A percentile compares a stretch with the other conserved stretches of the same genome.
These are phyloP conservation scores for Penicillium sp. DNA, from an alignment of 2,329 filamentous ascomycete species.

Conservation along the genomic window DNA sequence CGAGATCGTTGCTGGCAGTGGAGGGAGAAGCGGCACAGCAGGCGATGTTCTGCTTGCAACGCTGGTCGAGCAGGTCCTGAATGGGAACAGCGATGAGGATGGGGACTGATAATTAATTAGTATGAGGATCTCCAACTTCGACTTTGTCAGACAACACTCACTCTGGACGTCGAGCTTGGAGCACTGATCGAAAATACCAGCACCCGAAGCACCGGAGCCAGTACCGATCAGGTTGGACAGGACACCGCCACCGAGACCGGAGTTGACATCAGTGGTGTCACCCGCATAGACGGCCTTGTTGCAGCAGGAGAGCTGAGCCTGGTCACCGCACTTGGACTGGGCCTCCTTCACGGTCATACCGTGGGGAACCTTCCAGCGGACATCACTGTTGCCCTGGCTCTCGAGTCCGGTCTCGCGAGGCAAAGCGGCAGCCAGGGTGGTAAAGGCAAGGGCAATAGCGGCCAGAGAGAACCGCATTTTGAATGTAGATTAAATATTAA, in stretches of 20 bases:
- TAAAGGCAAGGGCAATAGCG: conserved; percentile 32
- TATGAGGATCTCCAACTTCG: no score
- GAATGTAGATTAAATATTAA: conserved; percentile 27
- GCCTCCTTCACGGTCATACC: conserved; percentile 35
- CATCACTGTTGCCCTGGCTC: conserved; percentile 1
- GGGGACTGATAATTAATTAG: no score
- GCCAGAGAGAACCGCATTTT: conserved; percentile 39
- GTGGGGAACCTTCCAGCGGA: conserved; percentile 22
- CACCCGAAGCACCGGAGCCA: conserved; percentile 31
- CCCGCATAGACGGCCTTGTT: conserved; percentile 37
- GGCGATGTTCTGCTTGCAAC: conserved; percentile 41
- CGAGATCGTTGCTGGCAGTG: conserved; percentile 16
- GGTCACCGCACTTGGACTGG: conserved; percentile 37
- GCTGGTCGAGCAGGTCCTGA: conserved; percentile 33
- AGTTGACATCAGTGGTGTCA: conserved; percentile 32
- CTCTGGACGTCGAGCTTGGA: conserved; percentile 35
- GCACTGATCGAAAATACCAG: conserved; percentile 42
- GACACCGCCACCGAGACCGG: conserved; percentile 30
- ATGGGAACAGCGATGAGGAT: conserved; percentile 22
- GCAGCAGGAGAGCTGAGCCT: conserved; percentile 40
- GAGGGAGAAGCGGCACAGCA: conserved; percentile 35
- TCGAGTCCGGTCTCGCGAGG: conserved; percentile 14
- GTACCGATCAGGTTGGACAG: conserved; percentile 34
- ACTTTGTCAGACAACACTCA: no score
- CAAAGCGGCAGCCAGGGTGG: conserved; percentile 30